A percentile compares a stretch with the other conserved stretches of the same genome.
These are phyloP conservation scores for Barbatosphaeria neglecta DNA, from an alignment of 495 filamentous ascomycete genomes.

Conservation along the genomic window DNA sequence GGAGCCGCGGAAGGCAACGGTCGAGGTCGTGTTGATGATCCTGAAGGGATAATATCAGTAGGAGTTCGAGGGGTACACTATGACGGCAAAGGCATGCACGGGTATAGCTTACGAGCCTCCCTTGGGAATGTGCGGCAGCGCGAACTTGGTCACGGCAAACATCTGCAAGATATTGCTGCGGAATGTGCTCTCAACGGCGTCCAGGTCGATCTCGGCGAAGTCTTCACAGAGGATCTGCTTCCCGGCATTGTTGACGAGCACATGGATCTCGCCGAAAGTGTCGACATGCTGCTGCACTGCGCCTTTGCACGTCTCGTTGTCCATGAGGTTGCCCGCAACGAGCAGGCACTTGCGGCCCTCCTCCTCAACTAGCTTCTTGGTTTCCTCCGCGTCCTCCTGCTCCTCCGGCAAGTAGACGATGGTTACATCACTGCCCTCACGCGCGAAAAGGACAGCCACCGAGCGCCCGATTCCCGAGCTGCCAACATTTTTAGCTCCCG, in stretches of 20 bases:
- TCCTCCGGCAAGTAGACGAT: slow-evolving; percentile 46
- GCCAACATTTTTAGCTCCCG: neutral
- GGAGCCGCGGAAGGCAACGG: slow-evolving; percentile 44
- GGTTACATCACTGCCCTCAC: slow-evolving; percentile 43
- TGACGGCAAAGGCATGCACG: neutral
- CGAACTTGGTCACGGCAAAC: slow-evolving; percentile 51
- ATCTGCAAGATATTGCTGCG: slow-evolving; percentile 48
- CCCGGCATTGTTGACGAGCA: slow-evolving; percentile 53
- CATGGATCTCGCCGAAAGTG: slow-evolving; percentile 35
- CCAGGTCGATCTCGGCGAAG: slow-evolving; percentile 37
- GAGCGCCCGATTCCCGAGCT: slow-evolving; percentile 44
- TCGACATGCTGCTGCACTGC: slow-evolving; percentile 42
- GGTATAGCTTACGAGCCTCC: slow-evolving; percentile 27
- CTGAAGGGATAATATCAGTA: slow-evolving; percentile 7
- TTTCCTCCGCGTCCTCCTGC: slow-evolving; percentile 41
- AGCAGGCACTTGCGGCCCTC: slow-evolving; percentile 34
- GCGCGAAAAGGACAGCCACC: slow-evolving; percentile 43
- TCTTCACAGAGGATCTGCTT: slow-evolving; percentile 43
- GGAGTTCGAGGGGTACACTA: too few species aligned
- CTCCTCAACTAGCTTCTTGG: slow-evolving; percentile 36
- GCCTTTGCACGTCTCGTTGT: slow-evolving; percentile 30
- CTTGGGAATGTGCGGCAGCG: slow-evolving; percentile 42
- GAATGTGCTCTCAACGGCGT: slow-evolving; percentile 41
- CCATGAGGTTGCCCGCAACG: slow-evolving; percentile 36
- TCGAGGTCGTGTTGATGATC: slow-evolving; percentile 51